These are phyloP conservation scores for Hirschioporus abietinus DNA, from an alignment of 768 basidiomycete genomes.

Conservation along the genomic window DNA sequence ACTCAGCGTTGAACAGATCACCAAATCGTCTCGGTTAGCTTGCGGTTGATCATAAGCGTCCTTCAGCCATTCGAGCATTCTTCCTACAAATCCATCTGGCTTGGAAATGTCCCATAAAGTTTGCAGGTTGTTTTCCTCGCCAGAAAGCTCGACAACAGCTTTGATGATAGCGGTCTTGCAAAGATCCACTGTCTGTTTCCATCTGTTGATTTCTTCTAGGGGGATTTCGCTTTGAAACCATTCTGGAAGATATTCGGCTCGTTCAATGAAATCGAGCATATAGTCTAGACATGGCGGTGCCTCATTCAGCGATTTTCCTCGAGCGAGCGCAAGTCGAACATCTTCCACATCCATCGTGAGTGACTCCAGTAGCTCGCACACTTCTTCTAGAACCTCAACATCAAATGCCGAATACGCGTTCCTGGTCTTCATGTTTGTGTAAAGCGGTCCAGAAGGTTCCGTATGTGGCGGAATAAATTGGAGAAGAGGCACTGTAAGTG, in stretches of 20 bases:
- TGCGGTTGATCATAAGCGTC: conserved; percentile 33
- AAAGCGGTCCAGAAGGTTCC: conserved; percentile 20
- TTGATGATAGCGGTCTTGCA: conserved; percentile 87
- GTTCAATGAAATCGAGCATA: conserved; percentile 72
- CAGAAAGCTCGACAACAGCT: conserved; percentile 78
- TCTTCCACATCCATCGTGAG: conserved; percentile 75
- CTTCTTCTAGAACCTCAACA: conserved; percentile 68
- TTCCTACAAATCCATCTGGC: conserved; percentile 62
- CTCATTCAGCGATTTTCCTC: conserved; percentile 54
- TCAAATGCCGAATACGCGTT: conserved; percentile 35
- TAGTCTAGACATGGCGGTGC: conserved; percentile 53
- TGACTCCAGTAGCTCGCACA: conserved; percentile 71
- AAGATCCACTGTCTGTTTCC: conserved; percentile 69
- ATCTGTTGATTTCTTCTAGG: conserved; percentile 42
- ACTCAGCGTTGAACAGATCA: conserved; percentile 77
- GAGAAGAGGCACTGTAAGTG: conserved; percentile 51
- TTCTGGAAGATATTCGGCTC: conserved; percentile 58
- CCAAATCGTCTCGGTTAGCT: conserved; percentile 63
- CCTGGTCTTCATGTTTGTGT: conserved; percentile 9
- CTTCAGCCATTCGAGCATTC: conserved; percentile 69
- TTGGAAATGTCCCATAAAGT: conserved; percentile 70
- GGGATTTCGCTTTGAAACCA: conserved; percentile 42
- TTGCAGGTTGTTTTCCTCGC: conserved; percentile 73
- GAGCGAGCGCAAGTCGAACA: conserved; percentile 65
- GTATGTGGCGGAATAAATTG: conserved; percentile 55